Evolutionary conservation across 2,329 filamentous ascomycete genomes (phyloP).

Genomic region (Monilinia aucupariae): DNA sequence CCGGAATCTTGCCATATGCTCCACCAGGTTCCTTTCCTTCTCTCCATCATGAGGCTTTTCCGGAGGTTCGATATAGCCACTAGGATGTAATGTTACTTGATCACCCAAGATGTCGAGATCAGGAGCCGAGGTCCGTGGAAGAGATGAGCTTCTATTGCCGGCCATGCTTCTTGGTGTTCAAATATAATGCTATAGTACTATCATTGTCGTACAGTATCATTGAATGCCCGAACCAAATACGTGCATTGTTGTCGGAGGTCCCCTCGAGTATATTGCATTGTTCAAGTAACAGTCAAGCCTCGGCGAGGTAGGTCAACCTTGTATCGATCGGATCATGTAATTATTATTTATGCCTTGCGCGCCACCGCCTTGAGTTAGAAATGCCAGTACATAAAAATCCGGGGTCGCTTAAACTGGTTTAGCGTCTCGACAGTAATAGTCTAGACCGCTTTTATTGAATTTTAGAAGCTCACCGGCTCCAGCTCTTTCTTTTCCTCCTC

Average conservation of each 20-base stretch:
- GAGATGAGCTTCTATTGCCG: slow-evolving; percentile 23
- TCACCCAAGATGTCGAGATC: slow-evolving; percentile 73
- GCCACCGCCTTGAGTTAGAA: not conserved
- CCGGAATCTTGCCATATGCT: slow-evolving; percentile 83
- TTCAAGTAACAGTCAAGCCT: too few species aligned
- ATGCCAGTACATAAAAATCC: too few species aligned
- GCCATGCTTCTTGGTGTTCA: slow-evolving; percentile 34
- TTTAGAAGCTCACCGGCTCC: not conserved
- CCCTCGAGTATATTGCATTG: not conserved
- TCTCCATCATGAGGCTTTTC: slow-evolving; percentile 43
- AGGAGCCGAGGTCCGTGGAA: slow-evolving; percentile 52
- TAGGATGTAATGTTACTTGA: slow-evolving; percentile 68
- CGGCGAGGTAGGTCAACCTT: not conserved
- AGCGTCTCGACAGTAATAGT: not conserved
- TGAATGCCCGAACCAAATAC: not conserved
- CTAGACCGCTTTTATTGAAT: slow-evolving; percentile 3
- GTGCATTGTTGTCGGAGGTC: not conserved
- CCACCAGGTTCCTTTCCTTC: slow-evolving; percentile 66
- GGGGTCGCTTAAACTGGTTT: slow-evolving; percentile 11
- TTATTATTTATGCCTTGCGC: not conserved
- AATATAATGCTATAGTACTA: not conserved
- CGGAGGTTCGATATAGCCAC: slow-evolving; percentile 55
- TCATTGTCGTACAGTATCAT: slow-evolving; percentile 3
- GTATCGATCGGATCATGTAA: too few species aligned
- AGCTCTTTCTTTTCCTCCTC: not conserved